Conservation (phyloP, 768 basidiomycete species). For the Lactifluus subvellereus region DNA sequence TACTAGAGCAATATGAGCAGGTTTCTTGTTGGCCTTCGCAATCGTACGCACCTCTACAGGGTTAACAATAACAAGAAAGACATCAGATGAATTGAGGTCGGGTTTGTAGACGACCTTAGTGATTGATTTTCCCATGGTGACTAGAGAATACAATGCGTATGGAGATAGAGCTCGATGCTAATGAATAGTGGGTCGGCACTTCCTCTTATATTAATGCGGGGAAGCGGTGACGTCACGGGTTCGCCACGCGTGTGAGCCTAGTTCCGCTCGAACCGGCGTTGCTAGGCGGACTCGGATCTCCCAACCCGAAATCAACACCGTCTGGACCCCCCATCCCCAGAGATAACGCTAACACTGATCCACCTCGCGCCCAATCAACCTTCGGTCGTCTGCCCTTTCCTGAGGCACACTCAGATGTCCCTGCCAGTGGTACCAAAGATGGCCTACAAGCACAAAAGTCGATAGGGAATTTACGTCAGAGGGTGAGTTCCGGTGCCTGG, state of each 20-base stretch:
- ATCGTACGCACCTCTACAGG: conserved; percentile 47
- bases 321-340: neutral
- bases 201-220: conserved; percentile 24
- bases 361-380: conserved; percentile 16
- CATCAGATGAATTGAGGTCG: conserved; percentile 61
- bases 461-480: conserved; percentile 5
- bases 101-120: conserved; percentile 80
- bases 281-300: neutral
- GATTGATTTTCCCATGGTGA: conserved; percentile 41
- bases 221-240: conserved; percentile 21
- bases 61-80: conserved; percentile 67
- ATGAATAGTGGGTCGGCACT: neutral
- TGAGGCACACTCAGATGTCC: conserved; percentile 23
- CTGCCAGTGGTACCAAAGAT: conserved; percentile 47
- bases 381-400: neutral
- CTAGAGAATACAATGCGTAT: conserved; percentile 4
- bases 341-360: conserved; percentile 1
- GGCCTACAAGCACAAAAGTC: conserved; percentile 33
- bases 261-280: neutral
- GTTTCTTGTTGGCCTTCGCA: neutral
- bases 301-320: neutral
- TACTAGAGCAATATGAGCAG: conserved; percentile 38
- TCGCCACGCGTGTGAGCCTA: neutral
- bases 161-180: neutral
- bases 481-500: conserved; percentile 1